Evolutionary conservation across 352 stramenopile genomes (phyloP).

Genomic region (Phytophthora citricola): DNA sequence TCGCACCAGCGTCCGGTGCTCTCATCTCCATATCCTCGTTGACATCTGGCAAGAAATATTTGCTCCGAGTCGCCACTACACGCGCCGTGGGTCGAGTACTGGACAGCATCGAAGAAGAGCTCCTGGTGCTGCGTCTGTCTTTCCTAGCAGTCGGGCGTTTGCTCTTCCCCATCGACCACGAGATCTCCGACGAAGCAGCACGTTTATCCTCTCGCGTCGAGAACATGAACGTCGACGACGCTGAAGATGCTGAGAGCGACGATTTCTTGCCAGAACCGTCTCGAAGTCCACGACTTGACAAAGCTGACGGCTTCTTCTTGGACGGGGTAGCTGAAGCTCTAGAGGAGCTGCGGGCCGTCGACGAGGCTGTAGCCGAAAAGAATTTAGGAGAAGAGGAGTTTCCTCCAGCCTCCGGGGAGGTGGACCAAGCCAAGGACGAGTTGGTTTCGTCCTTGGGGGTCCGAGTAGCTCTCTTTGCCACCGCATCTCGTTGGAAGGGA

Average conservation of each 20-base stretch:
- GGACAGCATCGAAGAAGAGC: constrained; percentile 13
- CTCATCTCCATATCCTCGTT: constrained; percentile 37
- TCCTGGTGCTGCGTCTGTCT: constrained; percentile 47
- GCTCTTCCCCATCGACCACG: constrained; percentile 42
- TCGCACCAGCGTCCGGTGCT: constrained; percentile 19
- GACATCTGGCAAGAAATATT: constrained; percentile 27
- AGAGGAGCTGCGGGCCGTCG: constrained; percentile 10
- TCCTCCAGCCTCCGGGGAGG: constrained; percentile 12
- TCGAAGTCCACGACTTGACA: constrained; percentile 22
- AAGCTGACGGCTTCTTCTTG: constrained; percentile 39
- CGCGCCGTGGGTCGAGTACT: constrained; percentile 14
- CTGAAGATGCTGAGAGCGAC: constrained; percentile 7
- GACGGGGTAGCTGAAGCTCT: constrained; percentile 6
- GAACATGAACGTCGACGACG: constrained; percentile 35
- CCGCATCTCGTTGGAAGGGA: constrained; percentile 38
- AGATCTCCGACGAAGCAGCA: constrained; percentile 27
- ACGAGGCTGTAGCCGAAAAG: constrained; percentile 12
- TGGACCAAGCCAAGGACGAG: constrained; percentile 18
- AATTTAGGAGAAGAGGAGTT: constrained; percentile 17
- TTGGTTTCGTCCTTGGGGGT: constrained; percentile 21
- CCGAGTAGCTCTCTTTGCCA: constrained; percentile 55
- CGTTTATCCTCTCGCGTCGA: constrained; percentile 32
- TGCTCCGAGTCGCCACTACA: constrained; percentile 10
- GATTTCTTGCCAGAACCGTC: constrained; percentile 28
- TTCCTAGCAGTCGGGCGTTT: constrained; percentile 45